phyloP scores from a whole-genome alignment of 2,329 filamentous ascomycete genomes.

The Talaromyces sp. region DNA sequence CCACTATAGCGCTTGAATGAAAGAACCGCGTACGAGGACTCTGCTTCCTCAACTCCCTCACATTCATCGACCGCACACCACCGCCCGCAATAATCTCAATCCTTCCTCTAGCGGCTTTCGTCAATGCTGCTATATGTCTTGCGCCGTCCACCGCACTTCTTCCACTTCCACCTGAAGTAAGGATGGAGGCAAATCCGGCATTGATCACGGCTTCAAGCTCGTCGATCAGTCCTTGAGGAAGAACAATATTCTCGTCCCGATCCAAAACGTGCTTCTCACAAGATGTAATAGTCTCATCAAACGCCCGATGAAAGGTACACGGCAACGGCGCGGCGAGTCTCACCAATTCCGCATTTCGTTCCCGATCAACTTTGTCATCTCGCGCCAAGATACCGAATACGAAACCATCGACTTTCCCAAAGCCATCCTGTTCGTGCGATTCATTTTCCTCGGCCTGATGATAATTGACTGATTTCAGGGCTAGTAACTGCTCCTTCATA shows the following conservation, averaged over 20 bases:
- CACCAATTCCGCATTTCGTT: slow-evolving; percentile 45
- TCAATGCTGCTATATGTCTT: slow-evolving; percentile 30
- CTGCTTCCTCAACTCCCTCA: slow-evolving; percentile 33
- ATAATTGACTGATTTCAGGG: slow-evolving; percentile 29
- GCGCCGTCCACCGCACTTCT: slow-evolving; percentile 37
- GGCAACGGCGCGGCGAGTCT: slow-evolving; percentile 41
- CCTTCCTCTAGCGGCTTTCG: slow-evolving; percentile 22
- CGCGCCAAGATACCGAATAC: slow-evolving; percentile 52
- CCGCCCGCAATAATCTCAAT: slow-evolving; percentile 53
- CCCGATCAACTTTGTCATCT: slow-evolving; percentile 38
- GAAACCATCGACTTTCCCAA: slow-evolving; percentile 46
- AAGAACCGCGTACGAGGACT: slow-evolving; percentile 35
- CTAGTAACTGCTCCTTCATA: slow-evolving; percentile 46
- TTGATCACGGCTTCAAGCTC: slow-evolving; percentile 37
- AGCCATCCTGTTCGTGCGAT: too few relatives aligned
- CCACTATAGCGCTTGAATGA: slow-evolving; percentile 45
- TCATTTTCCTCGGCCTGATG: neutral
- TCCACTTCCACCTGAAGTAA: slow-evolving; percentile 50
- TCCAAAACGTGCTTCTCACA: neutral
- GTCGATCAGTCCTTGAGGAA: neutral
- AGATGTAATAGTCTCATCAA: slow-evolving; percentile 43
- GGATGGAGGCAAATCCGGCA: slow-evolving; percentile 48
- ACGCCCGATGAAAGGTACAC: slow-evolving; percentile 58
- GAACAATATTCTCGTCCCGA: neutral
- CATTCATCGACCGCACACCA: slow-evolving; percentile 49